Percentiles rank a stretch among this genome's conserved stretches.
phyloP scores from a whole-genome alignment of 768 basidiomycete species.

The Leccinum subtestaceum region DNA sequence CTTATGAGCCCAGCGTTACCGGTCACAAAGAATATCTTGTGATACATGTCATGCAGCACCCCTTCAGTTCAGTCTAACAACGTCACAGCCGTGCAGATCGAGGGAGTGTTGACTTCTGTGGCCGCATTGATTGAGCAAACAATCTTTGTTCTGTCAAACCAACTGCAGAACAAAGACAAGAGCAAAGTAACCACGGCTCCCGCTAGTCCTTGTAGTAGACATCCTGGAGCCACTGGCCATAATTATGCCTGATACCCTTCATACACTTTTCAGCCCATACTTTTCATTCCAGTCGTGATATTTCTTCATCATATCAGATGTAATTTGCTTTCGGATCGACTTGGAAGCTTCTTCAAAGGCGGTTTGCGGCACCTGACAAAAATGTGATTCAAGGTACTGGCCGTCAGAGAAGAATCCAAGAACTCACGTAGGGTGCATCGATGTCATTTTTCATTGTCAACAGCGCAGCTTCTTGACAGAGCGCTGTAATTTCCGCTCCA shows the following conservation, averaged over 20 bases:
- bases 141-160: neutral
- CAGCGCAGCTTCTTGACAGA: conserved; percentile 96
- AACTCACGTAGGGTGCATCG: conserved; percentile 66
- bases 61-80: neutral
- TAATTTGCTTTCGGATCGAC: conserved; percentile 78
- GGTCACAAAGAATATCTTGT: neutral
- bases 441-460: conserved; percentile 89
- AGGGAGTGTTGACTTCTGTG: neutral
- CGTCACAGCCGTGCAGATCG: neutral
- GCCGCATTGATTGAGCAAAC: neutral
- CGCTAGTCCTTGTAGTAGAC: neutral
- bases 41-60: neutral
- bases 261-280: conserved; percentile 23
- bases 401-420: neutral
- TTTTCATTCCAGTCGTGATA: conserved; percentile 68
- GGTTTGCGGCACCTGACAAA: conserved; percentile 61
- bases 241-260: neutral
- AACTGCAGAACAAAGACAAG: neutral
- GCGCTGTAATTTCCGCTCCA: conserved; percentile 86
- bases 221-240: neutral
- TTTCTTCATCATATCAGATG: conserved; percentile 67
- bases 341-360: conserved; percentile 76
- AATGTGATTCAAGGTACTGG: neutral
- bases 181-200: neutral
- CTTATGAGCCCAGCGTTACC: neutral